Percentiles rank a stretch among this genome's conserved stretches.
phyloP scores from a whole-genome alignment of 441 rosid genomes.

The Arabidopsis hybrid region DNA sequence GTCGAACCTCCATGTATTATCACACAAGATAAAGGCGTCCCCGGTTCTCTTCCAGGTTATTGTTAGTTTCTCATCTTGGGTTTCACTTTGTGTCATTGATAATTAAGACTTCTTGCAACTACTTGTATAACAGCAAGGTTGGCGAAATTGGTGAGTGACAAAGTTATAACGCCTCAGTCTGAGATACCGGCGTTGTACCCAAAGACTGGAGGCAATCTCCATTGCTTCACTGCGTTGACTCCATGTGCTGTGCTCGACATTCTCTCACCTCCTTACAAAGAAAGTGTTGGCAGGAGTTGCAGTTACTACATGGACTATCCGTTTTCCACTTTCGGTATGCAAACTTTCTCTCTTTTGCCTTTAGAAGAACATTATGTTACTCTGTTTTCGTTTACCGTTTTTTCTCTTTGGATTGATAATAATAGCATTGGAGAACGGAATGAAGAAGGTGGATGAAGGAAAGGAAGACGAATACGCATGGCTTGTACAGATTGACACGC shows the following conservation, averaged over 20 bases:
- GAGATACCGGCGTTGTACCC: constrained; percentile 79
- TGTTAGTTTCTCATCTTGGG: neutral
- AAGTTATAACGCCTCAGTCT: constrained; percentile 71
- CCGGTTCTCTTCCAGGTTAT: constrained; percentile 60
- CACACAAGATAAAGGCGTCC: constrained; percentile 49
- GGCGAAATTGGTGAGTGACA: constrained; percentile 71
- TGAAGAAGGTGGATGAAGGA: constrained; percentile 46
- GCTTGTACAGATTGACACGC: constrained; percentile 80
- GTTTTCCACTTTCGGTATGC: constrained; percentile 63
- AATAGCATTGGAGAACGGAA: constrained; percentile 52
- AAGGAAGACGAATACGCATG: constrained; percentile 77
- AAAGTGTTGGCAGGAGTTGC: constrained; percentile 77
- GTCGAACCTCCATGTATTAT: constrained; percentile 71
- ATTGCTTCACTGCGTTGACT: constrained; percentile 89
- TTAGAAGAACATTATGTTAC: constrained; percentile 4
- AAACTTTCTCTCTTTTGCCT: constrained; percentile 10
- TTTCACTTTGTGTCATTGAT: constrained; percentile 8
- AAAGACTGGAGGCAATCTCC: constrained; percentile 84
- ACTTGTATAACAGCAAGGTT: constrained; percentile 65
- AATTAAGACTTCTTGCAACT: constrained; percentile 14
- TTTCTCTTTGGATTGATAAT: constrained; percentile 21
- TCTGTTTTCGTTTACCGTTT: constrained; percentile 1
- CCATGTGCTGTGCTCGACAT: constrained; percentile 91
- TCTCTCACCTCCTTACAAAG: constrained; percentile 87
- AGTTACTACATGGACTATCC: constrained; percentile 87